Evolutionary conservation across 208 protist genomes (phyloP), one percentile per base, ranked within the genome.

Genomic region (Vickermania spadyakhi): DNA sequence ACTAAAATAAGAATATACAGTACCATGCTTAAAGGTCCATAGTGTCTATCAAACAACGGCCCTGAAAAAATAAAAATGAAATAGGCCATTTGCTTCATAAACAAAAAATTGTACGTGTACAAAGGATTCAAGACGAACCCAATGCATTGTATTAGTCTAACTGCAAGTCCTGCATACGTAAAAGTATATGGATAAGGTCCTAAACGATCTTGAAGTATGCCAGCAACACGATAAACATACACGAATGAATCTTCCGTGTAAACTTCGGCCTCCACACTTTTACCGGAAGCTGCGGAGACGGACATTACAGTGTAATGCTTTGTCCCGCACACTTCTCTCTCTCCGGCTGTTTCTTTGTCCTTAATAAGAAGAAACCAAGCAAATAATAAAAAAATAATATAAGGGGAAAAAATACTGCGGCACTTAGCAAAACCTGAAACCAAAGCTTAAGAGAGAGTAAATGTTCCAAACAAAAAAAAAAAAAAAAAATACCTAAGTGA

Each of bases 1-100:
- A 66, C 18, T 22, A 59, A n/a, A n/a, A 30, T 45, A 25, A 18
- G 27, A 57, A 52, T 66, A 66, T 41, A 60, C 31, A 25, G 5
- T 59, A 30, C 28, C 45, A 25, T 42, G 26, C 36, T 45, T 2
- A 66, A 4, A 11, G 61, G 52, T 14, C 61, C 61, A 26, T 60
- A 66, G 52, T 11, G 23, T 22, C 61, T 13, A 29, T 66, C 61
- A 41, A 56, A 59, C 28, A 66, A 52, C 5, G 61, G 61, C 5
- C 26, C 61, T 5, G 61, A 57, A 21, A 31, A 66, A 11, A 66
- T 3, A 51, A 18, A n/a, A 5, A 66, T 26, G 41, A 60, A 58
- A 21, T 28, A 60, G 4, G 52, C 11, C 26, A 66, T 18, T 26
- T 42, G 29, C 3, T 57, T 41, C 14, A 30, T 11, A 3, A 60